Conservation (phyloP, 2,329 filamentous ascomycete genomes). For the Fonsecaea monophora region DNA sequence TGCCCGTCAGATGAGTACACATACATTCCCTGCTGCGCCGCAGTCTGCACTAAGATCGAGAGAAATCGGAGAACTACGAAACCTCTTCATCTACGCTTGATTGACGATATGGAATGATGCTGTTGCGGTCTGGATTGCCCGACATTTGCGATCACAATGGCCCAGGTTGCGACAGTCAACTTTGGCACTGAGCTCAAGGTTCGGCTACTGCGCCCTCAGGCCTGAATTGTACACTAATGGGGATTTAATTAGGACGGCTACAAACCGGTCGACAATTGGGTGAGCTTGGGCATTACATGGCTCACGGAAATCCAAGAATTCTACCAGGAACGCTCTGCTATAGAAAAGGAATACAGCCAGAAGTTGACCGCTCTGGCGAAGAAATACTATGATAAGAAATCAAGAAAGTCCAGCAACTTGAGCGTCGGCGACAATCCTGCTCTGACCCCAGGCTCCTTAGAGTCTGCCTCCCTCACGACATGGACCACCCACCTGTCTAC, state of each 20-base stretch:
- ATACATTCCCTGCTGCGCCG: conserved; percentile 3
- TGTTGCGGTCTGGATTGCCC: conserved; percentile 13
- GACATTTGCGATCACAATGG: conserved; percentile 32
- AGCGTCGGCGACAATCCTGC: conserved; percentile 93
- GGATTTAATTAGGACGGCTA: conserved; percentile 78
- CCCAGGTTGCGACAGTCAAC: conserved; percentile 39
- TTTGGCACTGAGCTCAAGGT: conserved; percentile 97
- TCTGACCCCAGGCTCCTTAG: conserved; percentile 92
- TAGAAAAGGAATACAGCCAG: conserved; percentile 95
- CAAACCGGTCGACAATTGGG: conserved; percentile 92
- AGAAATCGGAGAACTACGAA: conserved; percentile 17
- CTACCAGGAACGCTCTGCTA: conserved; percentile 90
- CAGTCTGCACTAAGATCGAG: conserved; percentile 23
- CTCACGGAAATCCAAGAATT: conserved; percentile 96
- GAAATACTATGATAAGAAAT: conserved; percentile 97
- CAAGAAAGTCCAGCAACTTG: conserved; percentile 81
- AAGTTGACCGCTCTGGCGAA: conserved; percentile 88
- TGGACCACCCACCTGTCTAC: conserved; percentile 95
- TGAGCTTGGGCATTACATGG: conserved; percentile 86
- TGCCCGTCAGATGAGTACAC: conserved; percentile 13
- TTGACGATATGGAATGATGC: conserved; percentile 26
- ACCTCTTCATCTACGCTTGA: neutral
- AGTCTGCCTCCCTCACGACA: conserved; percentile 94
- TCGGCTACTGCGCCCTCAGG: conserved; percentile 44
- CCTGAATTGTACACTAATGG: conserved; percentile 28